phyloP scores from a whole-genome alignment of 148 eudicot genomes.

The Camellia granthamiana region DNA sequence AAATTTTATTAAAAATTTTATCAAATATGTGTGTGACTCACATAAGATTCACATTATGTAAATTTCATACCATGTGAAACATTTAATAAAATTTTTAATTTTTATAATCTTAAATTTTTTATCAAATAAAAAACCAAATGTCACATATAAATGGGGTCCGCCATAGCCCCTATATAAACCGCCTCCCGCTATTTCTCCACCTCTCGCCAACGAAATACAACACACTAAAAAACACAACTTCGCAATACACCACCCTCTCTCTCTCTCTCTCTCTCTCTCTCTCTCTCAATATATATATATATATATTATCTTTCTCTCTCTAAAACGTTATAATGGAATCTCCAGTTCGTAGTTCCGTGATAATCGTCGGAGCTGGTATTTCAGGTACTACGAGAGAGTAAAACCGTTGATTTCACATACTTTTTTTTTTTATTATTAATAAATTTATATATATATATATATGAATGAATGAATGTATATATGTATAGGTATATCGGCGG shows the following conservation, averaged over 20 bases:
- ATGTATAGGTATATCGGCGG: constrained; percentile 66
- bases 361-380: constrained; percentile 85
- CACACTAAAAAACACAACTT: neutral
- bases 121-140: too few relatives aligned
- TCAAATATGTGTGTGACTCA: too few relatives aligned
- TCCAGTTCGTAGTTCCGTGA: constrained; percentile 51
- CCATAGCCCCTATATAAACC: constrained; percentile 20
- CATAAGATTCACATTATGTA: too few relatives aligned
- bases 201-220: neutral
- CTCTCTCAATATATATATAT: constrained; percentile 8
- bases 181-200: constrained; percentile 22
- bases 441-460: neutral
- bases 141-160: neutral
- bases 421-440: neutral
- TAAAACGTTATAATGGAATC: constrained; percentile 46
- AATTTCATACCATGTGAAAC: too few relatives aligned
- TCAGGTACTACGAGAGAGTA: constrained; percentile 43
- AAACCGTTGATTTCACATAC: neutral
- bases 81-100: too few relatives aligned
- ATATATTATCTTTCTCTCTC: constrained; percentile 14
- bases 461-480: neutral
- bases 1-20: too few relatives aligned
- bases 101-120: too few relatives aligned
- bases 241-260: neutral
- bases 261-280: constrained; percentile 17